Evolutionary conservation across 306 rosid genomes (phyloP), one percentile per base, ranked within the genome.

Genomic region (Quercus cerris): DNA sequence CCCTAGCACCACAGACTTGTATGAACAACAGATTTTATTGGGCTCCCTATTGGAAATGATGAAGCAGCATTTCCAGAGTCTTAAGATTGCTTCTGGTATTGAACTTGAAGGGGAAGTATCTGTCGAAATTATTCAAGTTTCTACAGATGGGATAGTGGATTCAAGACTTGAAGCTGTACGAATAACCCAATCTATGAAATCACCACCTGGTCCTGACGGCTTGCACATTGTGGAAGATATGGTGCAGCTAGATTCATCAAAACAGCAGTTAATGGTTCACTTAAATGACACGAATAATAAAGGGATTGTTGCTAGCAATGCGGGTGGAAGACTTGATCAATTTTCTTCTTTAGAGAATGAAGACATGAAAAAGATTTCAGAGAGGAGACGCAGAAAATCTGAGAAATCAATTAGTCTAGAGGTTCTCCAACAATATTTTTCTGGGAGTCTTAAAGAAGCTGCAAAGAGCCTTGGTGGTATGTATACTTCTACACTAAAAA

Each of bases 401-500:
- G 98, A 94, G 88, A 94, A 94, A 78, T 89, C 97, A 70, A 82
- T 94, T 59, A 92, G 94, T 84, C 87, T 94, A 22, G 94, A 92
- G 55, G 91, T 94, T 75, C 85, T 94, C 78, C 98, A 91, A 82
- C 86, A 84, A 75, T 88, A 94, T 80, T 94, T 94, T 81, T 84
- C 94, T 30, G 97, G 97, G 74, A 94, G 97, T 71, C 97, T 94
- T 66, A 94, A 94, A 82, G 97, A 94, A 85, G 97, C 98, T 79
- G 98, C 97, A 38, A 94, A 91, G 90, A 92, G 93, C 89, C 97
- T 96, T 70, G 93, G 97, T 20, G 98, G 98, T 94, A 89, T 55
- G 98, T 94, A 89, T 55, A 88, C 55, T 77, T 79, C 27, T 69
- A 27, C 70, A 9, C 71, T 72, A 38, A 52, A 27, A 54, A 74